phyloP scores from a whole-genome alignment of 257 asterid genomes.

The Plantago elongata region DNA sequence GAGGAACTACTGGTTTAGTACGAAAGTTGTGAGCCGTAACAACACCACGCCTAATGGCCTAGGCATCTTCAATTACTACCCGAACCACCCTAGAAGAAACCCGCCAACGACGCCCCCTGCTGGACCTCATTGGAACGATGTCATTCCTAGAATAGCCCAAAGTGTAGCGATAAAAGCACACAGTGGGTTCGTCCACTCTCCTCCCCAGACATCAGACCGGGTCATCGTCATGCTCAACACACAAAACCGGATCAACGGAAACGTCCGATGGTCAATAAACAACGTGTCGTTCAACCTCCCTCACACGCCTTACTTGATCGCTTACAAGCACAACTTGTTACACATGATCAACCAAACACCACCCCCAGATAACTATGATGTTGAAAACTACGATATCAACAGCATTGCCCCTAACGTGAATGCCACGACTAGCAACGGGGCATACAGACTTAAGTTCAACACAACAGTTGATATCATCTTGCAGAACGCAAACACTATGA shows the following conservation, averaged over 20 bases:
- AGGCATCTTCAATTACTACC: slow-evolving; percentile 68
- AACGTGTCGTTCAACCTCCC: slow-evolving; percentile 71
- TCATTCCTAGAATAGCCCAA: slow-evolving; percentile 39
- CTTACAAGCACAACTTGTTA: slow-evolving; percentile 38
- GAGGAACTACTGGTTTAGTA: slow-evolving; percentile 69
- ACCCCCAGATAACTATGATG: slow-evolving; percentile 61
- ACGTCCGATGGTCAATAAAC: slow-evolving; percentile 62
- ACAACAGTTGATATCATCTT: slow-evolving; percentile 65
- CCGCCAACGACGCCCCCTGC: slow-evolving; percentile 55
- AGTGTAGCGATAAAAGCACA: slow-evolving; percentile 47
- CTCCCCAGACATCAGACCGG: slow-evolving; percentile 61
- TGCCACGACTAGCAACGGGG: slow-evolving; percentile 52
- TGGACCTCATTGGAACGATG: slow-evolving; percentile 68
- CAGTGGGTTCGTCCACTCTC: slow-evolving; percentile 42
- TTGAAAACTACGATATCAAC: slow-evolving; percentile 36
- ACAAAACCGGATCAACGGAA: slow-evolving; percentile 50
- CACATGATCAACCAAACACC: slow-evolving; percentile 44
- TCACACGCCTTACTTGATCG: slow-evolving; percentile 66
- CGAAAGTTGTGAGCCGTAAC: slow-evolving; percentile 50
- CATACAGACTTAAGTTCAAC: slow-evolving; percentile 56
- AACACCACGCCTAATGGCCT: slow-evolving; percentile 57
- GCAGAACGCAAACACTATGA: slow-evolving; percentile 81
- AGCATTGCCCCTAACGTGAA: slow-evolving; percentile 29
- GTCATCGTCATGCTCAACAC: slow-evolving; percentile 86
- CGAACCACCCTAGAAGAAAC: slow-evolving; percentile 45